phyloP scores from a whole-genome alignment of 2,329 filamentous ascomycete species.

The Colletotrichum viniferum region DNA sequence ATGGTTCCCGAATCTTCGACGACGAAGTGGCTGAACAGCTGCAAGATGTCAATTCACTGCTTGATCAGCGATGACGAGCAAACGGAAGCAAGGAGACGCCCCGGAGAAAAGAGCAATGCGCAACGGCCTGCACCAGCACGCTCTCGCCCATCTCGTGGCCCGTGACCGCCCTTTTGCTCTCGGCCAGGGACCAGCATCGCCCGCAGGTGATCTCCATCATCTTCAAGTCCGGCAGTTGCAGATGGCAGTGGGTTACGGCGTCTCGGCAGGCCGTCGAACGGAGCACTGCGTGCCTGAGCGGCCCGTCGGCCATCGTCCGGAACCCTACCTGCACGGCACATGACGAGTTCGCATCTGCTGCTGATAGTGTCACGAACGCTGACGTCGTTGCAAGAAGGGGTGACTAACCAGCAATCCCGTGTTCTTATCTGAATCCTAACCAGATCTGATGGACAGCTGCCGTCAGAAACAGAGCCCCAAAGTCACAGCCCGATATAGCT shows the following conservation, averaged over 20 bases:
- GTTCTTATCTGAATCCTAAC: neutral
- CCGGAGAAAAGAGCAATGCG: neutral
- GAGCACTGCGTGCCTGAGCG: neutral
- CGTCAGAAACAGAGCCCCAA: neutral
- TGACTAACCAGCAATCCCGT: neutral
- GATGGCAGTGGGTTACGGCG: neutral
- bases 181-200: slow-evolving; percentile 3
- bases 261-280: neutral
- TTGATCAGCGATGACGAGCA: neutral
- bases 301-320: neutral
- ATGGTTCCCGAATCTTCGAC: neutral
- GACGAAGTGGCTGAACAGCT: neutral
- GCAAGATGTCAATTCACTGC: neutral
- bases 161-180: neutral
- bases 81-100: neutral
- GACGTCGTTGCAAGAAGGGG: neutral
- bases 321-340: neutral
- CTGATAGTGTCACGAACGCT: neutral
- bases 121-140: neutral
- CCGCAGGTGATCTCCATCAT: neutral
- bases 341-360: neutral
- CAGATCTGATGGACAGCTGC: neutral
- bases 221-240: neutral
- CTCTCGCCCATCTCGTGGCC: neutral
- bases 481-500: neutral